Base-by-base conservation (phyloP, 768 basidiomycete species). In the Cantharellus cinnabarinus region DNA sequence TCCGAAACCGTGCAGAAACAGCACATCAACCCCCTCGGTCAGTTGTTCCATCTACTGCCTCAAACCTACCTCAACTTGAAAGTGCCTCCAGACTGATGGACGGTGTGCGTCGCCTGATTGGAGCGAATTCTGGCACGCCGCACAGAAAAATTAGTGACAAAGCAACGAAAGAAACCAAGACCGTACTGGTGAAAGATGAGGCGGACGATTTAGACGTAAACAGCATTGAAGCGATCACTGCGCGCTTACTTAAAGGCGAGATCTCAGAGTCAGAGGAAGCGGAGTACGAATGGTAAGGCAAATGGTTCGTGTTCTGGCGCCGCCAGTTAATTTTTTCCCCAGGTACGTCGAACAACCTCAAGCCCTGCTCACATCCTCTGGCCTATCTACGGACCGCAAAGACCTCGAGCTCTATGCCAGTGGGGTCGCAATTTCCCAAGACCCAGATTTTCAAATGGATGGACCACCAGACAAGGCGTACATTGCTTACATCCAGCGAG, bases 281-380 rank as follows among this genome's bases (percentile, higher is more conserved):
- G 0, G 85, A 89, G 67, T 89, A 89, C 68, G 77, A 81, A 64
- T 80, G 79, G 81, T 83, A 56, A 40, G 76, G 67, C 53, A 0
- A 3, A 48, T 50, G 37, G 39, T 56, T 14, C 34, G 29, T 34
- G 34, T 42, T 35, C 14, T 56, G 3, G 29, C 14, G 15, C 52
- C 15, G 5, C 42, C n/a, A 10, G 2, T 4, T 52, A 38, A 50
- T 15, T 56, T 37, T 3, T 40, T 15, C 20, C 38, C 35, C 52
- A 84, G 82, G 55, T 85, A 88, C 65, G 80, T 88, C 64, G 81
- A 83, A 65, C 83, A 87, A 66, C 81, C 76, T 62, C 76, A 81
- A 59, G 79, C 81, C 54, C 72, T 85, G 34, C 70, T 81, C 41
- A 78, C 81, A 62, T 74, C 77, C 2, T 77, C 79, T 39, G 73